Base-by-base conservation (phyloP, 2,329 filamentous ascomycete genomes). In the Trichophyton schoenleinii region DNA sequence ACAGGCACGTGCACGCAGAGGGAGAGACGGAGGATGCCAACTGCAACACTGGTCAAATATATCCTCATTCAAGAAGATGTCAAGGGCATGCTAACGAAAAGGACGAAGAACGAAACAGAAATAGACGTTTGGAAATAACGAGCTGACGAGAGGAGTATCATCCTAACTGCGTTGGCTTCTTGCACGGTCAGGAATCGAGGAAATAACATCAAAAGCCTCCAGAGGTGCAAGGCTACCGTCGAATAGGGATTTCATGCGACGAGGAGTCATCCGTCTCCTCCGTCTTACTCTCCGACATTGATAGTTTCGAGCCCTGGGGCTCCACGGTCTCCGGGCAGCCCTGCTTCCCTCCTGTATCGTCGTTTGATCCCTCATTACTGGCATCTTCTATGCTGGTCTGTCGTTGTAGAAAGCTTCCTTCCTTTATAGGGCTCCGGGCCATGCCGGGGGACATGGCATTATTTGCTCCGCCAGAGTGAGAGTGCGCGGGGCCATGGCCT, bases 381-480 rank as follows among this genome's bases (percentile, higher is more conserved):
- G 58, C 57, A 20, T 78, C 77, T 61, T 83, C 80, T 9, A 80
- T 83, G 71, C 85, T 95, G 5, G 88, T 90, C 75, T 91, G 88
- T 65, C 88, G 83, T 72, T 95, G 85, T 71, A 96, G 78, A 72
- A 89, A 90, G 77, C 88, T 95, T 74, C 84, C 86, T 79, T 96
- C 92, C 78, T 96, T 96, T 68, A 94, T 84, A 1, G 92, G 91
- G 72, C 88, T 94, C 65, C 88, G 86, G 5, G 74, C 72, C 48
- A 74, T 66, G 7, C 72, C 73, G 22, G 22, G 49, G n/a, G 49
- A n/a, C 28, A 53, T 28, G 15, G 25, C 49, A 18, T 22, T 58
- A 22, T 38, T 41, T 49, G 70, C 70, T 1, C 72, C 72, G 31
- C 71, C 71, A 61, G 73, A 74, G 60, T 62, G 62, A 15, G 58